Evolutionary conservation across 176 grass and related monocot species (phyloP).

Genomic region (Themeda triandra): DNA sequence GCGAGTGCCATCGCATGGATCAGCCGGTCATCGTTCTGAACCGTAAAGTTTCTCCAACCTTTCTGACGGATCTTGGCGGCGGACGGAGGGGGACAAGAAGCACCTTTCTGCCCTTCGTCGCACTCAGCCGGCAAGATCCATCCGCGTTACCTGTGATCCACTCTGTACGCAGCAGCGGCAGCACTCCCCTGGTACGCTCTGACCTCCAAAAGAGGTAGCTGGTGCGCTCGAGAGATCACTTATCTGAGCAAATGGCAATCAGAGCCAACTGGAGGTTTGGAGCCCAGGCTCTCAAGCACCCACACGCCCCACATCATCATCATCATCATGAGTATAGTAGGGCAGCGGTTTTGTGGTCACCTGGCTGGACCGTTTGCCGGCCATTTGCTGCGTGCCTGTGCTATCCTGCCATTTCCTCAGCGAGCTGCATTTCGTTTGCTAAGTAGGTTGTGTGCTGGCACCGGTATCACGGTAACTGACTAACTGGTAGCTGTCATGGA

Average conservation of each 20-base stretch:
- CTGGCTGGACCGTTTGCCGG: neutral
- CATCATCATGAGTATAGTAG: neutral
- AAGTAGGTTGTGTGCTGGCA: neutral
- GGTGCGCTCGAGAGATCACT: constrained; percentile 8
- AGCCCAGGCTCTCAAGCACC: neutral
- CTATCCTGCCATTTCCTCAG: neutral
- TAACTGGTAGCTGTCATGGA: neutral
- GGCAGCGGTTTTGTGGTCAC: neutral
- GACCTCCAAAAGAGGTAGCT: neutral
- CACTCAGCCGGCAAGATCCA: neutral
- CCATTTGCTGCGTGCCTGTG: neutral
- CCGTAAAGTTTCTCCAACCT: neutral
- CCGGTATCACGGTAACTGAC: no score
- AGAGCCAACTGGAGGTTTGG: neutral
- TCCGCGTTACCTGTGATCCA: neutral
- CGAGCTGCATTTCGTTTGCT: neutral
- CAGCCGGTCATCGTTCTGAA: neutral
- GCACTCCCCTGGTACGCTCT: neutral
- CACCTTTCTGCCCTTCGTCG: neutral
- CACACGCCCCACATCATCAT: neutral
- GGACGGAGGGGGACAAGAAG: constrained; percentile 18
- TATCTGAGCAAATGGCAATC: neutral
- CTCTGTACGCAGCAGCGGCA: neutral
- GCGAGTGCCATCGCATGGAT: neutral
- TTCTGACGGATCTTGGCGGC: neutral